Conservation (phyloP, 352 stramenopile species). For the Pythium sp. region DNA sequence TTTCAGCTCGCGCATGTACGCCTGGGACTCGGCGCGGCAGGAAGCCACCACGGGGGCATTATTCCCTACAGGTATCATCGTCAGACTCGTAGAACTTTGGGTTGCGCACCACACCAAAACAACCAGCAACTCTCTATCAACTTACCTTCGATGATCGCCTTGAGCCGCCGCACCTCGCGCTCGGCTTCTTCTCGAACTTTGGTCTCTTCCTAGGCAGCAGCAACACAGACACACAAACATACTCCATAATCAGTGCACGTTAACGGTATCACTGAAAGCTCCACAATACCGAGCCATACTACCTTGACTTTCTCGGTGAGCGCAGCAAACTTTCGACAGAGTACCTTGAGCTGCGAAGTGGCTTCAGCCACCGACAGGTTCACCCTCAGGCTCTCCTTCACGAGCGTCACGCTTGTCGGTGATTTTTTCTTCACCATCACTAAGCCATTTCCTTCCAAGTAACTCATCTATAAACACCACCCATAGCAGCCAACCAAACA, state of each 20-base stretch:
- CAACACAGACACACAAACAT: not conserved
- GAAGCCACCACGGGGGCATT: constrained; percentile 48
- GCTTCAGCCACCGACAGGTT: constrained; percentile 67
- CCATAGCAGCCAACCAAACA: not conserved
- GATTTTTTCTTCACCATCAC: constrained; percentile 37
- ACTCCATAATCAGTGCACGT: not conserved
- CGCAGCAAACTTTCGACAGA: constrained; percentile 83
- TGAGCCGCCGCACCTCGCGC: constrained; percentile 65
- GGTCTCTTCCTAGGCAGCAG: constrained; percentile 55
- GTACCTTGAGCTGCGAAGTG: constrained; percentile 71
- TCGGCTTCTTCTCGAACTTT: constrained; percentile 70
- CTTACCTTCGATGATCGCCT: constrained; percentile 54
- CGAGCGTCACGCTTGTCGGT: constrained; percentile 33
- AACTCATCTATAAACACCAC: constrained; percentile 10
- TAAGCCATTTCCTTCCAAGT: constrained; percentile 24
- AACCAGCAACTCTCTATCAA: not conserved
- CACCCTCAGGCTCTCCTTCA: constrained; percentile 50
- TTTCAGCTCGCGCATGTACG: constrained; percentile 62
- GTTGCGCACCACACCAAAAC: not conserved
- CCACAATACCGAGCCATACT: not conserved
- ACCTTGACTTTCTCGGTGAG: constrained; percentile 86
- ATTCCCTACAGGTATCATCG: constrained; percentile 25
- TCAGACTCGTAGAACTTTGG: not conserved
- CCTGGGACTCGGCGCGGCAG: constrained; percentile 56
- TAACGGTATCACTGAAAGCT: not conserved